phyloP scores from a whole-genome alignment of 176 grass and related monocot species.

The Paspalum notatum region DNA sequence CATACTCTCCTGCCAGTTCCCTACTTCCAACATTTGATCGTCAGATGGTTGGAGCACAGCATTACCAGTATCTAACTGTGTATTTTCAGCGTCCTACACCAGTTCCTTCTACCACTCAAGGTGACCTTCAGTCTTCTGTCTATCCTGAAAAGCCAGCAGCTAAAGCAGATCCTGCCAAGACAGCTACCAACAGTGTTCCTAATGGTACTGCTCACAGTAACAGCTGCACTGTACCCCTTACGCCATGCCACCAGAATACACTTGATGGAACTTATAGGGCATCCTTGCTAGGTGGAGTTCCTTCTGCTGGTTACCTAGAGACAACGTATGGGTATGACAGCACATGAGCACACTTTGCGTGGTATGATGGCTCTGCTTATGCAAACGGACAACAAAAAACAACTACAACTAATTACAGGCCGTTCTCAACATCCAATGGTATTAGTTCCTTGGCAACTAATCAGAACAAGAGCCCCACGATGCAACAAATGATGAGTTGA shows the following conservation, averaged over 20 bases:
- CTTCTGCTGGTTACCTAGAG: slow-evolving; percentile 51
- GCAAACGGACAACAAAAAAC: slow-evolving; percentile 63
- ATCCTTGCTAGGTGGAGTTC: slow-evolving; percentile 55
- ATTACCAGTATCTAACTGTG: slow-evolving; percentile 77
- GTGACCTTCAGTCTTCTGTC: slow-evolving; percentile 39
- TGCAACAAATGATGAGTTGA: too few relatives aligned
- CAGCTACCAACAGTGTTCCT: slow-evolving; percentile 47
- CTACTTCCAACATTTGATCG: slow-evolving; percentile 82
- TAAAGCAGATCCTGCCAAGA: slow-evolving; percentile 54
- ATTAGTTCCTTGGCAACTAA: too few relatives aligned
- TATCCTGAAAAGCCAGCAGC: slow-evolving; percentile 58
- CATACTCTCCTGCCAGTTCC: slow-evolving; percentile 86
- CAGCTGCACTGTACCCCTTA: too few relatives aligned
- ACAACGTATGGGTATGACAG: slow-evolving; percentile 54
- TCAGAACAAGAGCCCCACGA: too few relatives aligned
- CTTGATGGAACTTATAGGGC: slow-evolving; percentile 59
- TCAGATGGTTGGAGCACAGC: slow-evolving; percentile 72
- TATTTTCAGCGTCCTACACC: slow-evolving; percentile 76
- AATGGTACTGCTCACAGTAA: too few relatives aligned
- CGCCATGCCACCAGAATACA: too few relatives aligned
- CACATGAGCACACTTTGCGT: slow-evolving; percentile 55
- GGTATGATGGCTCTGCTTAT: slow-evolving; percentile 69
- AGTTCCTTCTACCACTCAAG: slow-evolving; percentile 52
- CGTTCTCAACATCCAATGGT: too few relatives aligned
- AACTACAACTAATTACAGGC: too few relatives aligned